Percentiles rank a stretch among this genome's conserved stretches.
Evolutionary conservation across 306 rosid species (phyloP).

Genomic region (Coriaria nepalensis): DNA sequence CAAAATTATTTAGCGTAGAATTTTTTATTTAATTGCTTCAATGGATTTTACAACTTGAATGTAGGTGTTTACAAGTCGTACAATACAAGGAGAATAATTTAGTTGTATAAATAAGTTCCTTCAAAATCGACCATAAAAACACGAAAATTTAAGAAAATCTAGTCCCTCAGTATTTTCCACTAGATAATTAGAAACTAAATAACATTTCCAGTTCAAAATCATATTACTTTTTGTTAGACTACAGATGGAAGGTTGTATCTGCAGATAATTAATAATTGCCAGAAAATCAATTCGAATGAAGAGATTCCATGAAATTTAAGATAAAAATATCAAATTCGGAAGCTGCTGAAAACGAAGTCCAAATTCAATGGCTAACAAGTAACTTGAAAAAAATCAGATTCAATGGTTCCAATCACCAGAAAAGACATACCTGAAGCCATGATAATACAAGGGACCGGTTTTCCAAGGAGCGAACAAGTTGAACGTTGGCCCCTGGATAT

Average conservation of each 20-base stretch:
- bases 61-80: not conserved
- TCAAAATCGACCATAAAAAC: not conserved
- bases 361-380: not conserved
- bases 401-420: not conserved
- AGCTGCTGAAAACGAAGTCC: not conserved
- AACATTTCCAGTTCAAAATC: conserved; percentile 6
- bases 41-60: not conserved
- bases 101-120: not conserved
- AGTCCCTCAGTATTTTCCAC: not conserved
- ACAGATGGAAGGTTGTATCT: not conserved
- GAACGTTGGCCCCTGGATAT: conserved; percentile 1
- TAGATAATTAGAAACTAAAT: conserved; percentile 1
- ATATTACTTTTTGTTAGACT: not conserved
- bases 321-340: not conserved
- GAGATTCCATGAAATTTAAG: no score
- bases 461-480: not conserved
- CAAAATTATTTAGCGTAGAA: not conserved
- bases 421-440: conserved; percentile 66
- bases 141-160: not conserved
- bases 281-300: not conserved
- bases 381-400: conserved; percentile 3
- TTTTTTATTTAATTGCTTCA: not conserved
- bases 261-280: conserved; percentile 1
- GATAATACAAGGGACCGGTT: conserved; percentile 2
- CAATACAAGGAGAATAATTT: not conserved